Base-by-base conservation (phyloP, 805 yeast species). In the Komagataella phaffii region DNA sequence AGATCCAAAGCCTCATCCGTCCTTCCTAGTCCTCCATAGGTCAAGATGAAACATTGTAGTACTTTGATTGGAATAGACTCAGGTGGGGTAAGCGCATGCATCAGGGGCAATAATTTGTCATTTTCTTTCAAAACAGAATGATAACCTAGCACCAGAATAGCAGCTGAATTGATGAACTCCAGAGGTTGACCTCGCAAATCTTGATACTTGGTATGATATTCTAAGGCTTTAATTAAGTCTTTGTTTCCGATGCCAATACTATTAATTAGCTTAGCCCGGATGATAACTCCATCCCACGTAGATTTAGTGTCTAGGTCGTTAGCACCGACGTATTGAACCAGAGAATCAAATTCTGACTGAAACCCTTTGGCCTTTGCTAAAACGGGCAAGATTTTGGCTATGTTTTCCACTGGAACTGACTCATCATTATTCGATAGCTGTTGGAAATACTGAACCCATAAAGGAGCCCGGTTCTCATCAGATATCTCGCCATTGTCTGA, bases 1-100 rank as follows among this genome's bases (percentile, higher is more conserved):
- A 64, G 55, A 19, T 66, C 65, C 30, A 68, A 52, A 1, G 69
- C 59, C 7, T 54, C 54, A n/a, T 64, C 66, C 0, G 54, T 52
- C 23, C 60, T 52, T 1, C 65, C 67, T 46, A 63, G 56, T 62
- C 62, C 65, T 4, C 63, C 62, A 45, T 62, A 55, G 14, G 52
- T 55, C 7, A 66, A 30, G 6, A 66, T 52, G 7, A 62, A 51
- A 0, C 63, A 56, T 2, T 65, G 62, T 6, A 59, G 21, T 17
- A 60, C 62, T 6, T 51, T 51, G 1, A 63, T 58, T 1, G 64
- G 61, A 6, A 66, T 36, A 7, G 63, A 61, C 3, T 52, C 30
- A 47, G 62, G 67, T 1, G 66, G 67, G 2, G 64, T 51, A 21
- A 64, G 52, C 1, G 58, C 59, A 50, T 63, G 62, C 1, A 66